A percentile compares a stretch with the other conserved stretches of the same genome.
phyloP scores from a whole-genome alignment of 2,329 filamentous ascomycete species.

The Fusarium equiseti region DNA sequence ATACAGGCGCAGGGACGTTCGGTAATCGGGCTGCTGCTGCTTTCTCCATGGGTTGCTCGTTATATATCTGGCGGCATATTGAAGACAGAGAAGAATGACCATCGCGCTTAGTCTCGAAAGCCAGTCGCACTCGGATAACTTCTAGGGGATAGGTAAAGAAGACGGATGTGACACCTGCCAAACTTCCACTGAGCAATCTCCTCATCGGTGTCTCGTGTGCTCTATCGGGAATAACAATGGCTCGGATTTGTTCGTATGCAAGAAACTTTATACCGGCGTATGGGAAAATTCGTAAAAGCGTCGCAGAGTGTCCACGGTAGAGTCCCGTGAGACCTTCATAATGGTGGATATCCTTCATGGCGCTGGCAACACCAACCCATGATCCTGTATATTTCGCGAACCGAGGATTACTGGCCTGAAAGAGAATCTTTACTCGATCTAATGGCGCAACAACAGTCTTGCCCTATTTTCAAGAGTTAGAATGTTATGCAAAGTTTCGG shows the following conservation, averaged over 20 bases:
- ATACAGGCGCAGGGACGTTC: slow-evolving; percentile 46
- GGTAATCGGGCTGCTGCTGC: slow-evolving; percentile 47
- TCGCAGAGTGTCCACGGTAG: slow-evolving; percentile 95
- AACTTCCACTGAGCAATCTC: slow-evolving; percentile 77
- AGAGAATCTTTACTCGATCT: slow-evolving; percentile 98
- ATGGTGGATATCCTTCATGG: slow-evolving; percentile 85
- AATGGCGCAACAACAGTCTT: slow-evolving; percentile 97
- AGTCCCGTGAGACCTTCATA: slow-evolving; percentile 81
- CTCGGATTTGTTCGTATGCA: slow-evolving; percentile 95
- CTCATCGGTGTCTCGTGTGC: slow-evolving; percentile 84
- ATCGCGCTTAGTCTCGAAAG: slow-evolving; percentile 89
- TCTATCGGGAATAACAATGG: slow-evolving; percentile 76
- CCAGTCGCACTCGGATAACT: slow-evolving; percentile 89
- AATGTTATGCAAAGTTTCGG: not conserved
- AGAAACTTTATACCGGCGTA: slow-evolving; percentile 99
- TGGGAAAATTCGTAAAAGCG: slow-evolving; percentile 92
- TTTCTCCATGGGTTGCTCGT: slow-evolving; percentile 70
- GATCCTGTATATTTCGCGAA: slow-evolving; percentile 93
- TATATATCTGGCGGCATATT: slow-evolving; percentile 89
- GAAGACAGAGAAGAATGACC: slow-evolving; percentile 76
- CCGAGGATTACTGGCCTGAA: slow-evolving; percentile 93
- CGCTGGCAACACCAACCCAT: slow-evolving; percentile 85
- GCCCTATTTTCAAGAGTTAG: slow-evolving; percentile 66
- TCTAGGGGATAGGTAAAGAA: slow-evolving; percentile 97
- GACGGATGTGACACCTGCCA: slow-evolving; percentile 89